Base-by-base conservation (phyloP, 306 rosid genomes). In the Crotalaria pallida region DNA sequence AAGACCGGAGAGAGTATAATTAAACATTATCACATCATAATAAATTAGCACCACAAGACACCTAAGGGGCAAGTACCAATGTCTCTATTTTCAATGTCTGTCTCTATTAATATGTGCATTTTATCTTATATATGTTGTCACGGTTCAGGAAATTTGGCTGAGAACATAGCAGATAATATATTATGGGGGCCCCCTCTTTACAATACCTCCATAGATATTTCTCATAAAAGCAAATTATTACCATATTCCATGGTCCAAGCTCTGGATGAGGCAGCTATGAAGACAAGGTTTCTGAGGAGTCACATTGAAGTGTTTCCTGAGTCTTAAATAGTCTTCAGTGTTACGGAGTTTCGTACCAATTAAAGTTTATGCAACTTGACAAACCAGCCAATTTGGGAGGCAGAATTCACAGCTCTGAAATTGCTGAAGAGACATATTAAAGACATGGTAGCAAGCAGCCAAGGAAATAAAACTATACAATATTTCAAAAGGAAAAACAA, bases 361-460 rank as follows among this genome's bases (percentile, higher is more conserved):
- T 74, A 58, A 65, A 52, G 51, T 74, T 80, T 66, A 44, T 19
- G 24, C 84, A 64, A 68, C 12, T 80, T 73, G 80, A 80, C 73
- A 77, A 68, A 72, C 72, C 21, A 69, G 10, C 73, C 79, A 47
- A 43, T 27, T 73, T 55, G 27, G 44, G 76, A 79, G 13, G 6
- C 79, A 67, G 56, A 53, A n/a, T 53, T 61, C 79, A 48, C 29
- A 67, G 23, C 58, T 71, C 62, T 56, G 65, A 62, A 34, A 41
- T 45, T 67, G 63, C 33, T 52, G 0, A 8, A 33, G 22, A 21
- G 68, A 66, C 71, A 52, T 50, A 51, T 29, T 50, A 16, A 7
- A 50, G 63, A 36, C 78, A 57, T 3, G 9, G 55, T 16, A 31
- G 48, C 22, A 11, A 43, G 2, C 15, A 40, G 65, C 10, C 31